phyloP scores from a whole-genome alignment of 345 rosid species.

The Boechera retrofracta region DNA sequence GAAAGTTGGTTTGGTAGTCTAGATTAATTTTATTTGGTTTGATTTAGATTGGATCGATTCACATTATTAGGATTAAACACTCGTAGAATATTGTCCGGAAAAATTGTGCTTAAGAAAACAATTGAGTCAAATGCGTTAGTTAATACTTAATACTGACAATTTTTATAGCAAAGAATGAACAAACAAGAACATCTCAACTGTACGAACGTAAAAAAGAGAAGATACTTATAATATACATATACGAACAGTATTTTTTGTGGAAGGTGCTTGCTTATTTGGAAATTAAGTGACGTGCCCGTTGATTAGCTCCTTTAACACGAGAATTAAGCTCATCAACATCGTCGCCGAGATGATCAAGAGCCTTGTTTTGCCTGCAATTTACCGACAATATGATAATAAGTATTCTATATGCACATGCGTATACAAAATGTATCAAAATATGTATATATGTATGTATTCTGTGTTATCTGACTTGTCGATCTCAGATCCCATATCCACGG shows the following conservation, averaged over 20 bases:
- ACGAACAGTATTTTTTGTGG: background rate
- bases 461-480: constrained; percentile 62
- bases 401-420: background rate
- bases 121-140: background rate
- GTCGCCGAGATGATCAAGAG: constrained; percentile 73
- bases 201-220: background rate
- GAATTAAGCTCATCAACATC: constrained; percentile 84
- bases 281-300: constrained; percentile 76
- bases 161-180: constrained; percentile 38
- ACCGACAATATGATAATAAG: constrained; percentile 2
- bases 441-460: background rate
- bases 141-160: background rate
- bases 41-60: background rate
- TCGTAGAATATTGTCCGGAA: background rate
- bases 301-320: constrained; percentile 89
- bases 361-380: constrained; percentile 85
- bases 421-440: background rate
- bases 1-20: background rate
- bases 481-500: constrained; percentile 90
- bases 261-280: constrained; percentile 54
- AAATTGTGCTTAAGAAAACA: background rate
- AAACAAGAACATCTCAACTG: constrained; percentile 35
- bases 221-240: constrained; percentile 6
- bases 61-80: background rate
- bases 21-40: background rate